A percentile compares a stretch with the other conserved stretches of the same genome.
phyloP scores from a whole-genome alignment of 2,329 filamentous ascomycete species.

The Periconia macrospinosa region DNA sequence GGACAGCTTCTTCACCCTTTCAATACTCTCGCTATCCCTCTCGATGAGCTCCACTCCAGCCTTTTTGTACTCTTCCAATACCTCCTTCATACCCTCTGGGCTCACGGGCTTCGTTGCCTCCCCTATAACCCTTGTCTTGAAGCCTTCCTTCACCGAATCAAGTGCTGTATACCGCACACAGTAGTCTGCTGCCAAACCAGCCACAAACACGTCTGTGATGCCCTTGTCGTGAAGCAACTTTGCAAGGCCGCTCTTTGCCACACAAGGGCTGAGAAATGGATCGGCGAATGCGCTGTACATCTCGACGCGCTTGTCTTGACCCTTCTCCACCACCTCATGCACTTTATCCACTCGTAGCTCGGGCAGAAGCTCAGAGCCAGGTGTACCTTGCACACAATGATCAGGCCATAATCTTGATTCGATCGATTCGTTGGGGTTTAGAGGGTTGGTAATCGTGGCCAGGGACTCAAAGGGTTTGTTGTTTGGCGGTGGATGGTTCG shows the following conservation, averaged over 20 bases:
- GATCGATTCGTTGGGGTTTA: conserved; percentile 64
- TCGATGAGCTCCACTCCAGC: conserved; percentile 66
- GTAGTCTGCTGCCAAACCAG: conserved; percentile 85
- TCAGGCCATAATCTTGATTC: conserved; percentile 79
- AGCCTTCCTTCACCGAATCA: conserved; percentile 76
- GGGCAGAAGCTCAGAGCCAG: conserved; percentile 72
- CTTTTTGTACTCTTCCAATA: conserved; percentile 57
- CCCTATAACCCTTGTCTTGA: conserved; percentile 73
- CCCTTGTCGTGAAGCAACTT: conserved; percentile 56
- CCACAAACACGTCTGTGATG: conserved; percentile 80
- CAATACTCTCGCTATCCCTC: conserved; percentile 46
- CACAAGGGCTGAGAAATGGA: conserved; percentile 66
- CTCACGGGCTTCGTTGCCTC: conserved; percentile 79
- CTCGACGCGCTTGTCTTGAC: conserved; percentile 72
- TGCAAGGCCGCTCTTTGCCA: conserved; percentile 65
- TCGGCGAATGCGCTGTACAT: conserved; percentile 94
- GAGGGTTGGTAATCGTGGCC: conserved; percentile 67
- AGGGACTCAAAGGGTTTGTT: conserved; percentile 69
- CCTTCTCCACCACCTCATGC: conserved; percentile 76
- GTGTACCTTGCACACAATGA: conserved; percentile 79
- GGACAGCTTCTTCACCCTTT: not conserved
- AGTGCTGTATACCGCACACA: conserved; percentile 83
- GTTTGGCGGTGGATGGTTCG: conserved; percentile 67
- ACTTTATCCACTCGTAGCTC: conserved; percentile 66
- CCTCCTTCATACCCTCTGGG: conserved; percentile 58